A percentile compares a stretch with the other conserved stretches of the same genome.
Conservation (phyloP, 192 early-diverging fungal genomes). For the Backusella liffmaniae region DNA sequence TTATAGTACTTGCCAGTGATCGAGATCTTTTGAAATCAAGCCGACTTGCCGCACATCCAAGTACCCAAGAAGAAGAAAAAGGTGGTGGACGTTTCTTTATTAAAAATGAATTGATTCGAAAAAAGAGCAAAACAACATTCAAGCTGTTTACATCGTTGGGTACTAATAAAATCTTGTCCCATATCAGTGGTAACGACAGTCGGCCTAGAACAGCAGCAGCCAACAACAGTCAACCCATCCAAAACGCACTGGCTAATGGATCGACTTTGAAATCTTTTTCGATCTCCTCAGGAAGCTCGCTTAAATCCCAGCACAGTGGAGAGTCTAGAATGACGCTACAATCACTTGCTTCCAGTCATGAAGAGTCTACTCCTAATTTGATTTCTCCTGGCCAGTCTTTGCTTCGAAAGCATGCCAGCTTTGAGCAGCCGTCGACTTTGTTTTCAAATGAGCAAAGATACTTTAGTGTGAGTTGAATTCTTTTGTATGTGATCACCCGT, state of each 20-base stretch:
- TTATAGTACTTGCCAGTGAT: background rate
- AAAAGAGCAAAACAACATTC: constrained; percentile 8
- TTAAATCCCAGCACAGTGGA: constrained; percentile 1
- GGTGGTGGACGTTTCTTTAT: background rate
- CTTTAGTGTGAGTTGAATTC: constrained; percentile 6
- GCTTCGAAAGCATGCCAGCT: background rate
- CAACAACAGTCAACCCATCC: background rate
- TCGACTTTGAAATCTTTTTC: constrained; percentile 9
- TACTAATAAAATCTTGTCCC: background rate
- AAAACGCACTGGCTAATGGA: background rate
- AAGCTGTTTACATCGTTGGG: background rate
- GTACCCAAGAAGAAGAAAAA: background rate
- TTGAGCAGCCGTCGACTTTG: background rate
- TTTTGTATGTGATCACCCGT: background rate
- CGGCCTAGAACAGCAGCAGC: constrained; percentile 3
- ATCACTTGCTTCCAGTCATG: constrained; percentile 2
- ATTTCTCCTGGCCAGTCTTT: background rate
- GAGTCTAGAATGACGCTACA: constrained; percentile 4
- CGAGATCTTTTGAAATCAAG: constrained; percentile 1
- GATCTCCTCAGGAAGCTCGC: background rate
- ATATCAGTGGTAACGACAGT: background rate
- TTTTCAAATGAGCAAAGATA: background rate
- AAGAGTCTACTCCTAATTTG: background rate
- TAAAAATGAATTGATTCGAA: constrained; percentile 2
- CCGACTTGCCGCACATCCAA: background rate